Percentiles rank a stretch among this genome's conserved stretches.
Evolutionary conservation across 192 early-diverging fungal genomes (phyloP).

Genomic region (Gaertneriomyces sp.): DNA sequence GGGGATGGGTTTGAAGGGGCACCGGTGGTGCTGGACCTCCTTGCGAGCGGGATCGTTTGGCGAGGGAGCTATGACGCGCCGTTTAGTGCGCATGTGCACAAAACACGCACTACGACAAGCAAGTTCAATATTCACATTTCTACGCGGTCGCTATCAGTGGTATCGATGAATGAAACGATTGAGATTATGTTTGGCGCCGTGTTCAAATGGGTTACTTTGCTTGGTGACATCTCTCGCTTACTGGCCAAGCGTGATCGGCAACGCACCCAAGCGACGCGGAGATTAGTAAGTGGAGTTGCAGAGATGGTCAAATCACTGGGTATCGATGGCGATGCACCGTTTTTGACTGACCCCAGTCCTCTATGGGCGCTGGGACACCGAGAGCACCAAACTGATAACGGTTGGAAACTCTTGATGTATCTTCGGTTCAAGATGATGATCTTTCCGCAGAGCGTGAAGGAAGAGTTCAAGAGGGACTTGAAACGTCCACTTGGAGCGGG

Average conservation of each 20-base stretch:
- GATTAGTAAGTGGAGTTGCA: constrained; percentile 52
- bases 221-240: constrained; percentile 52
- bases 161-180: constrained; percentile 65
- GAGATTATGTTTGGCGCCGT: constrained; percentile 70
- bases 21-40: constrained; percentile 36
- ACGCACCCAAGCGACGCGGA: constrained; percentile 53
- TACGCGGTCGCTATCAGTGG: constrained; percentile 36
- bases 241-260: constrained; percentile 46
- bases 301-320: constrained; percentile 24
- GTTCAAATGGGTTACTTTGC: constrained; percentile 63
- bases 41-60: constrained; percentile 34
- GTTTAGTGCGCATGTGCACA: not conserved
- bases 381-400: constrained; percentile 62
- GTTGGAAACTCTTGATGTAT: constrained; percentile 71
- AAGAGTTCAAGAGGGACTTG: constrained; percentile 4
- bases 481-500: constrained; percentile 18
- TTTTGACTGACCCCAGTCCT: constrained; percentile 61
- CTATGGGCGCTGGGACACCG: constrained; percentile 60
- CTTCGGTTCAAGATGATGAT: constrained; percentile 52
- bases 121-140: constrained; percentile 6
- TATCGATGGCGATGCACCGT: constrained; percentile 55
- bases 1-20: constrained; percentile 17
- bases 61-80: constrained; percentile 22
- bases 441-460: constrained; percentile 18
- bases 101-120: not conserved